Percentiles rank a stretch among this genome's conserved stretches.
Conservation (phyloP, 805 yeast species). For the Clavispora fructus region DNA sequence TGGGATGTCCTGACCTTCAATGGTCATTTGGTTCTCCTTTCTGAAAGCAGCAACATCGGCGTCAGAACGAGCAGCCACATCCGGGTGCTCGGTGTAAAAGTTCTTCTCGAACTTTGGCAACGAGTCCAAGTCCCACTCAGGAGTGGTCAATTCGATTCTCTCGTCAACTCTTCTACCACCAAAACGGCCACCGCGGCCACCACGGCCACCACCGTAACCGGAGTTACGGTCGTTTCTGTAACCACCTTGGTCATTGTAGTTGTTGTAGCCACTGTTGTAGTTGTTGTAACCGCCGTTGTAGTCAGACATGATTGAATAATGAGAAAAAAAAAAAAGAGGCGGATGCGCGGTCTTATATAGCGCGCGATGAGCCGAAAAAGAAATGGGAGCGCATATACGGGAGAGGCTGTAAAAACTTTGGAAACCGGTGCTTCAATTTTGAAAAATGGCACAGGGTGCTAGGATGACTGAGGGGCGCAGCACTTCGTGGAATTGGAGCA, state of each 20-base stretch:
- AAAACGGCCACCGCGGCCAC: constrained; percentile 28
- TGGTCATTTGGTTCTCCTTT: constrained; percentile 78
- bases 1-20: constrained; percentile 80
- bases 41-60: constrained; percentile 73
- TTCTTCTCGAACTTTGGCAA: constrained; percentile 92
- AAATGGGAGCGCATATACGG: not conserved
- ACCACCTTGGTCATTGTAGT: constrained; percentile 17
- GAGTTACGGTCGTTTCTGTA: constrained; percentile 16
- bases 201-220: constrained; percentile 26
- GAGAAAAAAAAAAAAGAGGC: constrained; percentile 2
- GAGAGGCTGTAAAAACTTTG: not conserved
- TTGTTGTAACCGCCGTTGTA: constrained; percentile 18
- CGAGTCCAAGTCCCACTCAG: constrained; percentile 72
- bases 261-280: constrained; percentile 30
- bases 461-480: too few species aligned
- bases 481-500: too few species aligned
- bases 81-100: constrained; percentile 82
- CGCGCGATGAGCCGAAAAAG: constrained; percentile 2
- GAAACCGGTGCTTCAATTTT: too few species aligned
- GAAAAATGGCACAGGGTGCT: too few species aligned
- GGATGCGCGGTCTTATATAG: constrained; percentile 3
- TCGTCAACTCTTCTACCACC: constrained; percentile 36
- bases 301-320: constrained; percentile 11
- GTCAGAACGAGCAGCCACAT: constrained; percentile 69
- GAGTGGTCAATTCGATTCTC: constrained; percentile 53